Base-by-base conservation (phyloP, 306 rosid genomes). In the Malus fusca region DNA sequence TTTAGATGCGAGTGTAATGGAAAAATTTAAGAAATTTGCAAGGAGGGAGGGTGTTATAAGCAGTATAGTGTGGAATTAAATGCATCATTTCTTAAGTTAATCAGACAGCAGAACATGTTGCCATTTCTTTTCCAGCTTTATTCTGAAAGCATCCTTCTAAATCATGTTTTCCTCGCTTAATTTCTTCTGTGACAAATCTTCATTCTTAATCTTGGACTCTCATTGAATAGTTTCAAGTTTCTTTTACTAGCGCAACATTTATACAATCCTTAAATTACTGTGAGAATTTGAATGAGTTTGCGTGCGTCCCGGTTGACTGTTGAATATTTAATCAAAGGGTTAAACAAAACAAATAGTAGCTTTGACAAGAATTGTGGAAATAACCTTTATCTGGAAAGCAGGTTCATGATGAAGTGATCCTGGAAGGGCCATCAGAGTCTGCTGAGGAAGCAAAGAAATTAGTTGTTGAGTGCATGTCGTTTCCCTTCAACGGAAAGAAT, bases 321-420 rank as follows among this genome's bases (percentile, higher is more conserved):
- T 37, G 42, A 37, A 37, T 37, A 1, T 37, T 37, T 37, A 37
- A 37, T 37, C 42, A 7, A 37, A 37, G 31, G 33, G 66, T 25
- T 4, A 60, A 23, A 26, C 21, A 30, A 5, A 71, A 30, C 42
- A 37, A 9, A 42, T 9, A 9, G 46, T 31, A 6, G 0, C 30
- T 19, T 70, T 7, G 26, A 37, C 11, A 42, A 42, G 31, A 33
- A 75, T 80, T 69, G 48, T 82, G 60, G 61, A 75, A 42, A 25
- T 80, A 28, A 21, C 31, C 42, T 64, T 58, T 66, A 68, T 46
- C 8, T 74, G 55, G 69, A 69, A 78, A 56, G 22, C 86, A 93
- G 98, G 96, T 93, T 79, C 98, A 91, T 78, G 98, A 95, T 80
- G 97, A 95, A 89, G 97, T 92, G 75, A 95, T 95, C 77, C 82